Conservation (phyloP, 176 grass and related monocot species). For the Ensete ventricosum region DNA sequence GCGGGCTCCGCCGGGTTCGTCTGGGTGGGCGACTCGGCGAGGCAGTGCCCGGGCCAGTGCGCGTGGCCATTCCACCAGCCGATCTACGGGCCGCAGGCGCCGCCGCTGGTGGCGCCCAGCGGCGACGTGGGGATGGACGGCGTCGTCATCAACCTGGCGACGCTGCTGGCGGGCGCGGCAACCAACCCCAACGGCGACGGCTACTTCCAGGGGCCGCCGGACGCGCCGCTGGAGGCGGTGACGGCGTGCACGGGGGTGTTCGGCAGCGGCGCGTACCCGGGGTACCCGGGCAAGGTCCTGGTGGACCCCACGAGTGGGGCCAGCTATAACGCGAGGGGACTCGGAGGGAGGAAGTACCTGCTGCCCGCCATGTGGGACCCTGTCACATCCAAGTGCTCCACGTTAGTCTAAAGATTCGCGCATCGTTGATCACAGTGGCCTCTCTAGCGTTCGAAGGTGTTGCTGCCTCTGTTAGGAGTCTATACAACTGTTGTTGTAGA, state of each 20-base stretch:
- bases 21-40: constrained; percentile 13
- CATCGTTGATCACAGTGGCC: neutral
- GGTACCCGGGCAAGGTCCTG: neutral
- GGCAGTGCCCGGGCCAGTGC: constrained; percentile 55
- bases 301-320: neutral
- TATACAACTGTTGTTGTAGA: no score
- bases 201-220: constrained; percentile 40
- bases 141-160: constrained; percentile 40
- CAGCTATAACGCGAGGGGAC: neutral
- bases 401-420: neutral
- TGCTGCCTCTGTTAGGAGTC: no score
- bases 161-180: constrained; percentile 42
- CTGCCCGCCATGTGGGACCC: constrained; percentile 8
- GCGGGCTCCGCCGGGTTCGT: constrained; percentile 1
- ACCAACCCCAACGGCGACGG: constrained; percentile 44
- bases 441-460: neutral
- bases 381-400: neutral
- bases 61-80: constrained; percentile 62
- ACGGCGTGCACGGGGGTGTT: constrained; percentile 10
- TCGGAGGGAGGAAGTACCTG: constrained; percentile 1
- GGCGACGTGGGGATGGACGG: constrained; percentile 48
- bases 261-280: constrained; percentile 10
- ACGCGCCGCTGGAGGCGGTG: constrained; percentile 5
- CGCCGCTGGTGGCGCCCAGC: constrained; percentile 47
- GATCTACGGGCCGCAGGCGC: constrained; percentile 45